Evolutionary conservation across 495 filamentous ascomycete genomes (phyloP).

Genomic region (Penicillium taxi): DNA sequence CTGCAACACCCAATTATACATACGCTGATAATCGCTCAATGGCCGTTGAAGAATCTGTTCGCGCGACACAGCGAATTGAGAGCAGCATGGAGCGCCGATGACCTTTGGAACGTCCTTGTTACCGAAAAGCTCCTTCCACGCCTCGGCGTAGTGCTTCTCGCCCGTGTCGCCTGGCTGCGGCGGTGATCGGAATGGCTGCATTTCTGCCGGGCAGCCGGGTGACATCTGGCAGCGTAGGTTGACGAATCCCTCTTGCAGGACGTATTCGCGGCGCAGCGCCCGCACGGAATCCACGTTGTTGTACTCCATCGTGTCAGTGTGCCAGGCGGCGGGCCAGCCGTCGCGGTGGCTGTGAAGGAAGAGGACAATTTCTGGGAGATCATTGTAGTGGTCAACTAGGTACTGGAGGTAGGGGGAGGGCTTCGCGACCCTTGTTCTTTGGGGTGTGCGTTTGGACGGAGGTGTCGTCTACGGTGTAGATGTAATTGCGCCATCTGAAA

Average conservation of each 20-base stretch:
- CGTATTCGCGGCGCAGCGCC: constrained; percentile 28
- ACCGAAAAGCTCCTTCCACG: constrained; percentile 38
- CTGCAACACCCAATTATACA: constrained; percentile 52
- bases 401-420: constrained; percentile 43
- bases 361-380: constrained; percentile 32
- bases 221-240: constrained; percentile 36
- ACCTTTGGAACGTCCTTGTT: constrained; percentile 37
- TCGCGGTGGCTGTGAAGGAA: constrained; percentile 40
- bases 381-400: constrained; percentile 40
- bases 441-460: constrained; percentile 30
- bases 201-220: constrained; percentile 35
- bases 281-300: constrained; percentile 39
- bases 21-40: constrained; percentile 46
- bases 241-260: constrained; percentile 31
- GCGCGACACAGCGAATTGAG: constrained; percentile 59
- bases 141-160: constrained; percentile 33
- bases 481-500: constrained; percentile 35
- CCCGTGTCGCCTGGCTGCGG: constrained; percentile 47
- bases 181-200: constrained; percentile 34
- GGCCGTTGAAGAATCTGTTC: constrained; percentile 44
- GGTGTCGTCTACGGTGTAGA: constrained; percentile 41
- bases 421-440: constrained; percentile 41
- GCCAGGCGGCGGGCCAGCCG: constrained; percentile 37
- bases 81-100: constrained; percentile 53
- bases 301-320: constrained; percentile 38